Base-by-base conservation (phyloP, 2,329 filamentous ascomycete species). In the Coniochaeta pulveracea region DNA sequence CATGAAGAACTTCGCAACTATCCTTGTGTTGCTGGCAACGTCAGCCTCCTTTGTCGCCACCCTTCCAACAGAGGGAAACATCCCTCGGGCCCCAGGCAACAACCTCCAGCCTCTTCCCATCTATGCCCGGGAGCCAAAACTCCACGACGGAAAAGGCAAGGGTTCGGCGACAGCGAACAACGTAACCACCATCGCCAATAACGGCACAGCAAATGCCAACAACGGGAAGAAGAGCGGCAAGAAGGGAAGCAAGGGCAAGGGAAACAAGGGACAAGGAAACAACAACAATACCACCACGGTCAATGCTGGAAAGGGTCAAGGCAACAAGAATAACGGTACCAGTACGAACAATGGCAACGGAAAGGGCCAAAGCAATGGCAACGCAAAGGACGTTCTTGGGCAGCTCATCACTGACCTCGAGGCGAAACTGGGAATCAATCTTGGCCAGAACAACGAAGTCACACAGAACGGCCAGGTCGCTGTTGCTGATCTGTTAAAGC, bases 1-100 rank as follows among this genome's bases (percentile, higher is more conserved):
- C n/a, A 39, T 39, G 37, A 39, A 39, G 37, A 39, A 34, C 34
- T 14, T 39, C 19, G 37, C 34, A 39, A 34, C 19, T 19, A 28
- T 39, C 26, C 21, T 35, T 23, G 25, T 35, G 15, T 26, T 39
- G 34, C 37, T 39, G 23, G 34, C 35, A 14, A 34, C 33, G 16
- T 35, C 37, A 22, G 18, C 37, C 19, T 39, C 37, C 6, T 36
- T 36, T 27, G 34, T 36, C 11, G 34, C 31, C 27, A 18, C 37
- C 16, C 17, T 34, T 16, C 37, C 37, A 12, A 21, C 31, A n/a
- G 37, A 28, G 10, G 30, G 26, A 25, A 21, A 30, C 19, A 31
- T 19, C 23, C 22, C 24, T 19, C 31, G 31, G 14, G 37, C 16
- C 7, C 23, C 24, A n/a, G 6, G 10, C 6, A 12, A 19, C 6